Evolutionary conservation across 257 asterid species (phyloP), one percentile per base, ranked within the genome.

Genomic region (Thymus quinquecostatus): DNA sequence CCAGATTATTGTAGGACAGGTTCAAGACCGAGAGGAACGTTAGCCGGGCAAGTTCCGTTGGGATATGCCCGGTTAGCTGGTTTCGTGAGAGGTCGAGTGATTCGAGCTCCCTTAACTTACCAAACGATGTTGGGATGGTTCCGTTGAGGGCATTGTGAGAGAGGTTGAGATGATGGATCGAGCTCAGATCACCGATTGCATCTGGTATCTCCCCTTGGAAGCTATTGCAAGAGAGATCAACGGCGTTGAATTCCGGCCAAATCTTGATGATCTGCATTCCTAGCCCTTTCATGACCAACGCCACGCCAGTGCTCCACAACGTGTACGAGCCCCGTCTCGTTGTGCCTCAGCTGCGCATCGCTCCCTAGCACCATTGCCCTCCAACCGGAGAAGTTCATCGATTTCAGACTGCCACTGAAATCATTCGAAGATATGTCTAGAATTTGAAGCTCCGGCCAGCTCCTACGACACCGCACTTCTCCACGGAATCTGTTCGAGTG

Each of bases 221-320:
- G 8, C 27, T 7, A 53, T 85, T 87, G 66, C 82, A 30, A 29
- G 93, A 85, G 60, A 87, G 61, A 75, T 87, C 88, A 66, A 87
- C 73, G 56, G 87, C 80, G 10, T 73, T 66, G 47, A 70, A 74
- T 53, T 49, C 10, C 7, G 68, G 45, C n/a, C 61, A 55, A 41
- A 84, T 81, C 60, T 82, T 82, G 9, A 49, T 60, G 38, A 79
- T 43, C 34, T 8, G 30, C 7, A 57, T 3, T 7, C 51, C 68
- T 6, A 9, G 12, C 57, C 88, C 90, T 78, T 82, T 84, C 7
- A 66, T 28, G 48, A 10, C 58, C 10, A 85, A 12, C 8, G 70
- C 68, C 34, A 83, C 86, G 0, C 38, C 71, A 40, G 12, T n/a
- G 0, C 0, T 5, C 7, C 3, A 4, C 3, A 2, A 60, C 36